Conservation (phyloP, 2,329 filamentous ascomycete species). For the Aspergillus sp. region DNA sequence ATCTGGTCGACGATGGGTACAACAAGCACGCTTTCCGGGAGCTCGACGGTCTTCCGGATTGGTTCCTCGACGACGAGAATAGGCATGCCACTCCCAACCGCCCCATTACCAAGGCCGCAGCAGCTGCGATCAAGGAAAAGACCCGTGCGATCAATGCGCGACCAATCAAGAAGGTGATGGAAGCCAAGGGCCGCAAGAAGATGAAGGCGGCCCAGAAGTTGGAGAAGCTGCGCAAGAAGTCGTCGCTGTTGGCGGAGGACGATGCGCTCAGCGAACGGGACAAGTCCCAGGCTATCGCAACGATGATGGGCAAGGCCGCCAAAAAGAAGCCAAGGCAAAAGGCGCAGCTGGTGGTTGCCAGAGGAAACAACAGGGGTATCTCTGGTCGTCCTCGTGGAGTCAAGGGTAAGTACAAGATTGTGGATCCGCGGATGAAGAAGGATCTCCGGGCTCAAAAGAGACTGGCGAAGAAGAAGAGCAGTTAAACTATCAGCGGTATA, state of each 20-base stretch:
- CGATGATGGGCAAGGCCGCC: constrained; percentile 69
- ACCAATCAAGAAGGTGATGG: constrained; percentile 97
- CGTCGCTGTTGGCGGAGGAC: constrained; percentile 77
- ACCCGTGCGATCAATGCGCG: constrained; percentile 83
- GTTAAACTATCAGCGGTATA: constrained; percentile 15
- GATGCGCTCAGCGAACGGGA: constrained; percentile 93
- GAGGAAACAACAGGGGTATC: constrained; percentile 74
- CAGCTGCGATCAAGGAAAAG: constrained; percentile 90
- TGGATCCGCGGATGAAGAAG: constrained; percentile 93
- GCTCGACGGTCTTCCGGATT: constrained; percentile 83
- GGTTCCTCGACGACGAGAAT: constrained; percentile 91
- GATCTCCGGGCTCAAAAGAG: constrained; percentile 84
- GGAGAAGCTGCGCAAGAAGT: constrained; percentile 96
- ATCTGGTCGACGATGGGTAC: constrained; percentile 84
- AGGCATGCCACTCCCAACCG: constrained; percentile 75
- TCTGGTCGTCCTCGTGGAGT: constrained; percentile 81
- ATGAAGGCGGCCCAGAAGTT: constrained; percentile 83
- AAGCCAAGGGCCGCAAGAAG: constrained; percentile 95
- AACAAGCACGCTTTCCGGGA: constrained; percentile 90
- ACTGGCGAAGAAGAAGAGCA: constrained; percentile 62
- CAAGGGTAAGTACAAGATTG: constrained; percentile 96
- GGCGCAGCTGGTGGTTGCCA: constrained; percentile 82
- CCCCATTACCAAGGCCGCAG: constrained; percentile 86
- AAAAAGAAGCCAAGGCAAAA: constrained; percentile 80
- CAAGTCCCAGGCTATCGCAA: constrained; percentile 76